These are phyloP conservation scores for Chaetomiaceae sp. DNA, from an alignment of 2,329 filamentous ascomycete genomes.

Conservation along the genomic window DNA sequence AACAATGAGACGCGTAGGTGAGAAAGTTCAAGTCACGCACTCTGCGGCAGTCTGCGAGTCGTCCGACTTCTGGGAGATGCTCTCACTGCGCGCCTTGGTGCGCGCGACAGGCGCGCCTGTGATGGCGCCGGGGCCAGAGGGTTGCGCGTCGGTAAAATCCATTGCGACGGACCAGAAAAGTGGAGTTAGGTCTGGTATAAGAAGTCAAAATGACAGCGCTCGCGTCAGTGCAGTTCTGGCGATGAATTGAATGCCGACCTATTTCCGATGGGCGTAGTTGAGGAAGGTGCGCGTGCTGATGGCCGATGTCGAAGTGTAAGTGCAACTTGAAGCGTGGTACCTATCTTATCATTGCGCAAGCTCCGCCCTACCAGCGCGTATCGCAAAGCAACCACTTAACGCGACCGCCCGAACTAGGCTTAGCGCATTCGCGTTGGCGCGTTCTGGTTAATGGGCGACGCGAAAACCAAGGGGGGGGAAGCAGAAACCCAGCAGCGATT, in stretches of 20 bases:
- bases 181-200: background rate
- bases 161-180: slow-evolving; percentile 21
- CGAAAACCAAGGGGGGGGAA: slow-evolving; percentile 21
- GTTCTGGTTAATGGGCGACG: slow-evolving; percentile 17
- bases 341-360: slow-evolving; percentile 9
- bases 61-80: slow-evolving; percentile 56
- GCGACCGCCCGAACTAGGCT: slow-evolving; percentile 17
- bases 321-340: no score
- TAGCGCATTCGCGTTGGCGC: slow-evolving; percentile 22
- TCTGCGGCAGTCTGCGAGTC: slow-evolving; percentile 68
- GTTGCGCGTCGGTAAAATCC: slow-evolving; percentile 30
- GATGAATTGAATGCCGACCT: no score
- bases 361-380: background rate
- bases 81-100: slow-evolving; percentile 48
- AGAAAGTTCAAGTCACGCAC: no score
- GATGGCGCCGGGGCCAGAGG: slow-evolving; percentile 15
- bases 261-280: no score
- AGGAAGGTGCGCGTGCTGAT: background rate
- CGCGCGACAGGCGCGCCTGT: slow-evolving; percentile 26
- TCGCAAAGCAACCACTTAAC: slow-evolving; percentile 27
- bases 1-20: no score
- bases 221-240: background rate
- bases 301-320: no score
- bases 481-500: background rate
- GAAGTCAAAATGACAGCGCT: background rate